Percentiles rank a stretch among this genome's conserved stretches.
phyloP scores from a whole-genome alignment of 2,329 filamentous ascomycete genomes.

The Fusarium longipes region DNA sequence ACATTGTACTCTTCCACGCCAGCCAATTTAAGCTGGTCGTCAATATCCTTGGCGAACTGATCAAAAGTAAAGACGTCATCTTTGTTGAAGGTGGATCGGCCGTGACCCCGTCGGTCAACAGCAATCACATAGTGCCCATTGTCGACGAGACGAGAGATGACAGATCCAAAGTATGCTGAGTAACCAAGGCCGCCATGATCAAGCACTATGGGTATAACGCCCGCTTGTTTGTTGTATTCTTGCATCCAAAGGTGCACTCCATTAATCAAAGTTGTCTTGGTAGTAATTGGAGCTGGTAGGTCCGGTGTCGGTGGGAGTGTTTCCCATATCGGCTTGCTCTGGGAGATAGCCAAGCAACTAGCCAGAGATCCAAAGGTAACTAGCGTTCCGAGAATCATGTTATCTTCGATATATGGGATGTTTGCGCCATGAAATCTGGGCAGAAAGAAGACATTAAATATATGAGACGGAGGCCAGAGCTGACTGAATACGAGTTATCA shows the following conservation, averaged over 20 bases:
- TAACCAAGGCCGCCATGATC: slow-evolving; percentile 56
- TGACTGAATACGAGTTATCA: slow-evolving; percentile 14
- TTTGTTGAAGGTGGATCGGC: slow-evolving; percentile 52
- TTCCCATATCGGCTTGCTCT: slow-evolving; percentile 46
- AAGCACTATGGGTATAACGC: slow-evolving; percentile 52
- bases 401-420: background rate
- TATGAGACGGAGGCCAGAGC: background rate
- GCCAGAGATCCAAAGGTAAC: slow-evolving; percentile 19
- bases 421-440: background rate
- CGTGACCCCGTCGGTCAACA: slow-evolving; percentile 56
- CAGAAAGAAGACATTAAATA: background rate
- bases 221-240: slow-evolving; percentile 53
- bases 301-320: slow-evolving; percentile 54
- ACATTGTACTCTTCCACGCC: slow-evolving; percentile 50
- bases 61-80: slow-evolving; percentile 54
- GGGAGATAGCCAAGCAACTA: slow-evolving; percentile 42
- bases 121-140: slow-evolving; percentile 54
- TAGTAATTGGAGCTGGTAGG: slow-evolving; percentile 51
- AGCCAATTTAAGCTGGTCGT: slow-evolving; percentile 47
- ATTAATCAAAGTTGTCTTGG: slow-evolving; percentile 48
- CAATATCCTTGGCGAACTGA: slow-evolving; percentile 53
- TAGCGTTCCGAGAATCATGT: slow-evolving; percentile 17
- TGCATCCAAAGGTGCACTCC: slow-evolving; percentile 56
- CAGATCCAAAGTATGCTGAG: slow-evolving; percentile 55
- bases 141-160: slow-evolving; percentile 50